These are phyloP conservation scores for Pneumocystis wakefieldiae DNA, from an alignment of 1,139 yeast species.

Conservation along the genomic window DNA sequence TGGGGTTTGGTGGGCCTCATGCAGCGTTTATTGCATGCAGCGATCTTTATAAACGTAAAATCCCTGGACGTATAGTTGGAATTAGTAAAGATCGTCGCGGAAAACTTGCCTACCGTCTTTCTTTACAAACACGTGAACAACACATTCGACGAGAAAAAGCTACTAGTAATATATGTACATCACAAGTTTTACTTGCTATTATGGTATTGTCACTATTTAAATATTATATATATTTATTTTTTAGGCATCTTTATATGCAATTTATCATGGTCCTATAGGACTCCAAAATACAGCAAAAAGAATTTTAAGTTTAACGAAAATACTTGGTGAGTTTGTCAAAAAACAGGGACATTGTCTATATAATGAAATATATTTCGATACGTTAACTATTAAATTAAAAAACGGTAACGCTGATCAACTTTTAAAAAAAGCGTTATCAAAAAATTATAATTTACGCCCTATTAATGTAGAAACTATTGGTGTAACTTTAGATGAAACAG, in stretches of 20 bases:
- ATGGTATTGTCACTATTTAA: constrained; percentile 29
- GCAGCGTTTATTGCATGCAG: constrained; percentile 92
- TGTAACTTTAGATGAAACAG: constrained; percentile 76
- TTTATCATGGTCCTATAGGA: constrained; percentile 93
- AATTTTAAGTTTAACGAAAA: constrained; percentile 58
- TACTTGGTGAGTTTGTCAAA: constrained; percentile 39
- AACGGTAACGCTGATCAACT: constrained; percentile 36
- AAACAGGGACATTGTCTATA: constrained; percentile 35
- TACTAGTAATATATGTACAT: constrained; percentile 92
- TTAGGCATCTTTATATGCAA: constrained; percentile 32
- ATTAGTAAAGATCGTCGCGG: constrained; percentile 85
- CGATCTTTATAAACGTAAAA: constrained; percentile 65
- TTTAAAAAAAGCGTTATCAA: constrained; percentile 41
- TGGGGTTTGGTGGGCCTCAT: constrained; percentile 97
- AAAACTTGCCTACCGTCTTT: constrained; percentile 72
- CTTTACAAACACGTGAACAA: constrained; percentile 94
- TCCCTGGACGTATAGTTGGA: constrained; percentile 94
- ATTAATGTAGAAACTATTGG: constrained; percentile 50
- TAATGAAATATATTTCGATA: constrained; percentile 69
- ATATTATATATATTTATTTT: background rate
- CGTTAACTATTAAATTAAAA: constrained; percentile 52
- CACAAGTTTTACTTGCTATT: constrained; percentile 90
- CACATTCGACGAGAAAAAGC: constrained; percentile 96
- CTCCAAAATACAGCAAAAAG: constrained; percentile 62
- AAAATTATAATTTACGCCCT: constrained; percentile 62